Conservation (phyloP, 768 basidiomycete genomes). For the Agrocybe praecox region DNA sequence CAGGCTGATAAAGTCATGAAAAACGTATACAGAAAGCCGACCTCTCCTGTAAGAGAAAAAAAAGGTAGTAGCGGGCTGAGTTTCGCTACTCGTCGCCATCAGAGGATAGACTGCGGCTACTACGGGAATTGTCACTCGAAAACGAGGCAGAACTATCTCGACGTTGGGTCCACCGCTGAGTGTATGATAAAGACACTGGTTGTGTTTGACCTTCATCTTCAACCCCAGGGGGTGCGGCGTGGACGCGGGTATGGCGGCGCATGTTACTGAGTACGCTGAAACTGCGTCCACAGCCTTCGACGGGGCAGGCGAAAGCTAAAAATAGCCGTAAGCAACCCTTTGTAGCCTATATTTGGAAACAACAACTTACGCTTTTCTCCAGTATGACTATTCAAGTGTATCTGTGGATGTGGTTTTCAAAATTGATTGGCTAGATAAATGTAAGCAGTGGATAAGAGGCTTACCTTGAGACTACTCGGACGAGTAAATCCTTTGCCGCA, state of each 20-base stretch:
- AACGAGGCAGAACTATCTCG: constrained; percentile 41
- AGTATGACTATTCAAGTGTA: constrained; percentile 83
- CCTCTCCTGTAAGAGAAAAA: not conserved
- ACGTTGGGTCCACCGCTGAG: constrained; percentile 30
- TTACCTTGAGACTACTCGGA: constrained; percentile 80
- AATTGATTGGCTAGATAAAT: not conserved
- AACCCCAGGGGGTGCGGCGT: constrained; percentile 25
- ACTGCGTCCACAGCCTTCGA: constrained; percentile 74
- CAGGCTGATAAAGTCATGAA: not conserved
- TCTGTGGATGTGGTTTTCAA: constrained; percentile 43
- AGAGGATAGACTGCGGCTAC: constrained; percentile 41
- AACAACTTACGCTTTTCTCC: constrained; percentile 76
- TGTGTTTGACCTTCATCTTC: constrained; percentile 7
- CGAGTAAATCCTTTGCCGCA: constrained; percentile 84
- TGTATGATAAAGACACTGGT: constrained; percentile 9
- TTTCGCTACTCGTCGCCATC: constrained; percentile 28
- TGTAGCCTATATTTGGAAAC: constrained; percentile 12
- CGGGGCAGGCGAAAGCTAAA: constrained; percentile 75
- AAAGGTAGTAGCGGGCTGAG: not conserved
- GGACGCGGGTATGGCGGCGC: constrained; percentile 82
- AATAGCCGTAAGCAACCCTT: not conserved
- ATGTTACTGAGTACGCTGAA: constrained; percentile 90
- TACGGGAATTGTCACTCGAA: constrained; percentile 41
- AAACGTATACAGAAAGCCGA: not conserved
- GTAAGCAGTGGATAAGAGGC: constrained; percentile 12